Evolutionary conservation across 164 flowering plant genomes (phyloP), one percentile per base, ranked within the genome.

Genomic region (Stephania yunnanensis): DNA sequence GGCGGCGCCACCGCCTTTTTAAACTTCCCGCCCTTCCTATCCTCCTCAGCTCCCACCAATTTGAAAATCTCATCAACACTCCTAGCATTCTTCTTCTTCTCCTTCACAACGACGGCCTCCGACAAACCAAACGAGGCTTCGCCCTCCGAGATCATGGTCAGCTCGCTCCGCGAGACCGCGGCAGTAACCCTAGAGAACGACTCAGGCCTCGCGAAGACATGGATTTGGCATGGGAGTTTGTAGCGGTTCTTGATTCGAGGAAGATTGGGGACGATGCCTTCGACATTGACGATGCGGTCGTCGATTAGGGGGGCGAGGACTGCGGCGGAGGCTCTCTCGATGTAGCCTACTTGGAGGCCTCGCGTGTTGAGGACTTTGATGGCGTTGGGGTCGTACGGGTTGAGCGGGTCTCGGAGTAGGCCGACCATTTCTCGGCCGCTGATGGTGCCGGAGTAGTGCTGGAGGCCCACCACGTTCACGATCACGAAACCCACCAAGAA

Each of bases 341-440:
- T 78, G 80, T 89, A 80, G 1, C 97, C 99, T n/a, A 95, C 94
- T 73, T 92, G 95, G 25, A 70, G 36, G 36, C 78, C 68, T 9
- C 87, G 53, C 5, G 83, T 92, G 75, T 93, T 89, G 68, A 90
- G 73, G 7, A 95, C 97, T 71, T 87, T 89, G 73, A 95, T 88
- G 45, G 97, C 97, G 81, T 95, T 93, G 10, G 76, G 22, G 65
- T 95, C 97, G 74, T 82, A 73, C 3, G 84, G 85, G 69, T 93
- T 91, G 10, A 86, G 70, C 29, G 97, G 97, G 30, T 95, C 93
- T 1, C 97, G 90, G 46, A 93, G 87, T 30, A 95, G 80, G 65
- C 92, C 94, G 66, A 95, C 97, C 89, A 93, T 78, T 76, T 95
- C 92, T 0, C 94, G 84, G 71, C 92, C 97, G 75, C 76, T 85